Base-by-base conservation (phyloP, 176 grass and related monocot species). In the Oryza brachyantha region DNA sequence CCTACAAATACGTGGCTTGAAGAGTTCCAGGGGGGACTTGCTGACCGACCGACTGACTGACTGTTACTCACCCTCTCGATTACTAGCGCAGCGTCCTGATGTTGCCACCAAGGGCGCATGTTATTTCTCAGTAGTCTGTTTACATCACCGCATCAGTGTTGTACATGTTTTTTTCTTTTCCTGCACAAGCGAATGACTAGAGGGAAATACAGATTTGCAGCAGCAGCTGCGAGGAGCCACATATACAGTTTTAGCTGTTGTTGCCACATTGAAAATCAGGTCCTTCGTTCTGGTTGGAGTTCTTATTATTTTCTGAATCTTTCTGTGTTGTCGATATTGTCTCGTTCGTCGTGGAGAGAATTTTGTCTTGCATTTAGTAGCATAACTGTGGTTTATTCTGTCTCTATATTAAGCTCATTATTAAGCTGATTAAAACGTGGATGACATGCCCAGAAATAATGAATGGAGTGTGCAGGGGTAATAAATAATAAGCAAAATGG, bases 1-100 rank as follows among this genome's bases (percentile, higher is more conserved):
- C 62, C 26, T 92, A 84, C 78, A 84, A 68, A 52, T 88, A 85
- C 66, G 62, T 92, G 7, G 82, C 82, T 68, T 92, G 71, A 86
- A 88, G 63, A 86, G 7, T 13, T 81, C 8, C 3, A 26, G 3
- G 1, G n/a, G 25, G 29, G 25, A 52, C 59, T 2, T 21, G 70
- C 45, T 41, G 16, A 45, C 45, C 9, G 19, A 34, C 5, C 13
- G 10, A n/a, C 45, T 14, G 19, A 34, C 5, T n/a, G 10, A n/a
- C 31, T n/a, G 6, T n/a, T 52, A 52, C 48, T 52, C 29, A 64
- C 61, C 11, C 68, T 54, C 17, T 14, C 32, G 52, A 36, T 45
- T 45, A 25, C 25, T 71, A n/a, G 13, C 6, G 1, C 36, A 38
- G 58, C 7, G 26, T 19, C 48, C 1, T 52, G 48, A 52, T 52